Evolutionary conservation across 768 basidiomycete genomes (phyloP).

Genomic region (Boletus patriciae): DNA sequence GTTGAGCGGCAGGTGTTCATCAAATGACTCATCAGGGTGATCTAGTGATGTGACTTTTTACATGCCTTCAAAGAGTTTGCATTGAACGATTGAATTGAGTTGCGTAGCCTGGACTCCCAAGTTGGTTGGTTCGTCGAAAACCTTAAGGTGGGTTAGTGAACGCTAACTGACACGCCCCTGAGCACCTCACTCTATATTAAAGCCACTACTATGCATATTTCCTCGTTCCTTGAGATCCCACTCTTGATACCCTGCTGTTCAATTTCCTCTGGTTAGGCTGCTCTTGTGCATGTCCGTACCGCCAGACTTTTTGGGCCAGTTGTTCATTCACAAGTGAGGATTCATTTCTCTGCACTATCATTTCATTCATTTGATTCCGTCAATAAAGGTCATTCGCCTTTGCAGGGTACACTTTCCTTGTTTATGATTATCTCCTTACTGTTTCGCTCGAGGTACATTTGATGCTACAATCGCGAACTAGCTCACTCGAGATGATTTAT

Average conservation of each 20-base stretch:
- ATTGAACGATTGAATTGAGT: no score
- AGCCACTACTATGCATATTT: no score
- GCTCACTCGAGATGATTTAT: neutral
- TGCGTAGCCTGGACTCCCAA: no score
- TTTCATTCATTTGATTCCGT: neutral
- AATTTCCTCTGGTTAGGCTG: neutral
- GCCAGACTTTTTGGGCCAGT: neutral
- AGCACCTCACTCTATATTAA: no score
- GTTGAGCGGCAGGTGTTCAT: no score
- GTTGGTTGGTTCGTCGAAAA: no score
- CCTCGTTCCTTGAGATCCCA: neutral
- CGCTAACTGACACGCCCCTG: no score
- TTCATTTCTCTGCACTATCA: neutral
- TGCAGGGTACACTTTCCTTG: constrained; percentile 22
- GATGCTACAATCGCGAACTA: no score
- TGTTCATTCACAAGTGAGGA: constrained; percentile 23
- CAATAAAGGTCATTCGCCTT: constrained; percentile 7
- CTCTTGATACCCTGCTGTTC: neutral
- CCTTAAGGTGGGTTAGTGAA: no score
- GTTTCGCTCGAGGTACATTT: constrained; percentile 26
- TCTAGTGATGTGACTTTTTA: no score
- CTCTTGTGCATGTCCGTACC: neutral
- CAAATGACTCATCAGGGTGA: no score
- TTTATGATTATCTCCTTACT: constrained; percentile 31
- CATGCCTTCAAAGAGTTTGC: no score